phyloP scores from a whole-genome alignment of 345 rosid genomes.

The Reutealis trisperma region DNA sequence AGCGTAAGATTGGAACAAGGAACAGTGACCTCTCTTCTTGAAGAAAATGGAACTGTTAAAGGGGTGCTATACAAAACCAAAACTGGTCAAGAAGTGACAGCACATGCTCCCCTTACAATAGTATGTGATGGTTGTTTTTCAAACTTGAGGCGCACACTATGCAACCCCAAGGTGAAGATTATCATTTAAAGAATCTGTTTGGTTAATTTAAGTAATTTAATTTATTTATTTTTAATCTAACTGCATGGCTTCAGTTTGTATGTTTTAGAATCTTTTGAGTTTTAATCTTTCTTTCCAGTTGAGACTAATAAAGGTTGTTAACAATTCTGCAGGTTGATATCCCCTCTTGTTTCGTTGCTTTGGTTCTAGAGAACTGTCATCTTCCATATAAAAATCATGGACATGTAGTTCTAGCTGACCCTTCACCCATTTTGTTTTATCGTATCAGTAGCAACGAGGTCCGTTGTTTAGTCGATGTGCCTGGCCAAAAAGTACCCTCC shows the following conservation, averaged over 20 bases:
- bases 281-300: background rate
- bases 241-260: no score
- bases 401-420: slow-evolving; percentile 54
- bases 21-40: slow-evolving; percentile 63
- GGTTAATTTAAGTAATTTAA: no score
- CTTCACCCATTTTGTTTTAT: slow-evolving; percentile 56
- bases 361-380: slow-evolving; percentile 57
- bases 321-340: slow-evolving; percentile 49
- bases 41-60: slow-evolving; percentile 64
- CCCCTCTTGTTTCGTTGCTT: slow-evolving; percentile 61
- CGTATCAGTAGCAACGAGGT: slow-evolving; percentile 62
- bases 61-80: slow-evolving; percentile 76
- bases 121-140: slow-evolving; percentile 90
- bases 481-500: slow-evolving; percentile 59
- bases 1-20: slow-evolving; percentile 80
- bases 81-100: slow-evolving; percentile 48
- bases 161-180: slow-evolving; percentile 59
- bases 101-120: slow-evolving; percentile 68
- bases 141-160: slow-evolving; percentile 71
- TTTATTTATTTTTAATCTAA: no score
- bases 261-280: no score
- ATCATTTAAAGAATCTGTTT: no score
- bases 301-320: background rate
- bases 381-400: slow-evolving; percentile 59
- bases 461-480: slow-evolving; percentile 71